These are phyloP conservation scores for Beauveria sp. DNA, from an alignment of 2,329 filamentous ascomycete species.

Conservation along the genomic window DNA sequence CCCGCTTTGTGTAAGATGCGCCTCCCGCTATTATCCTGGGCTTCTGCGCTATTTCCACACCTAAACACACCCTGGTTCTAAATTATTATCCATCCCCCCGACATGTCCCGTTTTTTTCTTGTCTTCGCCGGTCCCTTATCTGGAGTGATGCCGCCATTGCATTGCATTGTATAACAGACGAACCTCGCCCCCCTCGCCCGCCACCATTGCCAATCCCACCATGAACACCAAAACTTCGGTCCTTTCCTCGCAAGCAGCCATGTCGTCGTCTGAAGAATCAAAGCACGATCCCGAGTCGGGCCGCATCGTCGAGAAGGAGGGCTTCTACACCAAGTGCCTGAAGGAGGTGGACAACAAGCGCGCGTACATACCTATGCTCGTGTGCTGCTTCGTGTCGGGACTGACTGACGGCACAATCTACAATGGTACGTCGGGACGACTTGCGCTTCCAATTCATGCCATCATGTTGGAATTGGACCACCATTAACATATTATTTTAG, in stretches of 20 bases:
- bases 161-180: slow-evolving; percentile 2
- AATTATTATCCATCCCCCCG: slow-evolving; percentile 5
- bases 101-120: slow-evolving; percentile 4
- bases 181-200: neutral
- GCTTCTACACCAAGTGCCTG: slow-evolving; percentile 2
- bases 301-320: slow-evolving; percentile 9
- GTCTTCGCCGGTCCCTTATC: neutral
- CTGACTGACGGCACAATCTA: slow-evolving; percentile 33
- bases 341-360: slow-evolving; percentile 14
- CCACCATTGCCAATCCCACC: neutral
- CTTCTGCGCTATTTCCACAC: slow-evolving; percentile 8
- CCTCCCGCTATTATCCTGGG: slow-evolving; percentile 7
- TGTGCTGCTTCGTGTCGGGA: slow-evolving; percentile 30
- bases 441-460: neutral
- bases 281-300: slow-evolving; percentile 14
- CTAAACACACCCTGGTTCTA: slow-evolving; percentile 2
- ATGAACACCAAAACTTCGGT: neutral
- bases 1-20: slow-evolving; percentile 9
- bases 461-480: neutral
- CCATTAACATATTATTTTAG: slow-evolving; percentile 6
- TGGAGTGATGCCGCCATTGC: neutral
- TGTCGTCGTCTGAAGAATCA: slow-evolving; percentile 9
- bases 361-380: slow-evolving; percentile 30
- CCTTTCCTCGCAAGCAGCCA: neutral
- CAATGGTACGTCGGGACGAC: slow-evolving; percentile 19